Base-by-base conservation (phyloP, 805 yeast genomes). In the Spathaspora girioi region DNA sequence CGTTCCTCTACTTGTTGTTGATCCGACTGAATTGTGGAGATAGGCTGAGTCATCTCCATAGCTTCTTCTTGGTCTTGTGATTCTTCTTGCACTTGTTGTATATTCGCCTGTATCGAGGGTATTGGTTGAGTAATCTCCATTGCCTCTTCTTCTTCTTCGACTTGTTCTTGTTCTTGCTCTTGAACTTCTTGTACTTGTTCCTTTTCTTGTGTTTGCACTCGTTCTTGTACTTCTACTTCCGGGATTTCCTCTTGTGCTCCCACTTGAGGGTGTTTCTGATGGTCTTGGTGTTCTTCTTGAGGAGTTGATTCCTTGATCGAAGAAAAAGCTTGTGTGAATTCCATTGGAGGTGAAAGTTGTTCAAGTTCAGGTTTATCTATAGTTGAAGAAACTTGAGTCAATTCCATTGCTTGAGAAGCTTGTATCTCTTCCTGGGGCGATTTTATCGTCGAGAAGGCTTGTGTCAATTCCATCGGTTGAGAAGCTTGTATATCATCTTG, bases 21-120 rank as follows among this genome's bases (percentile, higher is more conserved):
- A 23, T n/a, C n/a, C 6, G 26, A 23, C 6, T 12, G 17, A 17
- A 35, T 35, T 17, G 41, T 35, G 15, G 41, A 35, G 3, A 35
- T 35, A 43, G 26, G 27, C 46, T 61, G 65, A 14, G 68, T 62
- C 32, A 62, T 43, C 43, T 61, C 61, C 66, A 64, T 61, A 15
- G 62, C 59, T 23, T 4, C 26, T 23, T 23, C 26, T 6, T 23
- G 3, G 26, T 23, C 26, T 23, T 23, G 26, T 23, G 26, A 23
- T 23, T 23, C 26, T 23, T 23, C n/a, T n/a, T n/a, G n/a, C n/a
- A 20, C 38, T 11, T 12, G 48, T 3, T 23, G 6, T 23, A 4
- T 3, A 23, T n/a, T n/a, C n/a, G n/a, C n/a, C n/a, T n/a, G n/a
- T n/a, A n/a, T n/a, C n/a, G n/a, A n/a, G n/a, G n/a, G n/a, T n/a